Percentiles rank a stretch among this genome's conserved stretches.
These are phyloP conservation scores for Citrullus mucosospermus DNA, from an alignment of 306 rosid genomes.

Conservation along the genomic window DNA sequence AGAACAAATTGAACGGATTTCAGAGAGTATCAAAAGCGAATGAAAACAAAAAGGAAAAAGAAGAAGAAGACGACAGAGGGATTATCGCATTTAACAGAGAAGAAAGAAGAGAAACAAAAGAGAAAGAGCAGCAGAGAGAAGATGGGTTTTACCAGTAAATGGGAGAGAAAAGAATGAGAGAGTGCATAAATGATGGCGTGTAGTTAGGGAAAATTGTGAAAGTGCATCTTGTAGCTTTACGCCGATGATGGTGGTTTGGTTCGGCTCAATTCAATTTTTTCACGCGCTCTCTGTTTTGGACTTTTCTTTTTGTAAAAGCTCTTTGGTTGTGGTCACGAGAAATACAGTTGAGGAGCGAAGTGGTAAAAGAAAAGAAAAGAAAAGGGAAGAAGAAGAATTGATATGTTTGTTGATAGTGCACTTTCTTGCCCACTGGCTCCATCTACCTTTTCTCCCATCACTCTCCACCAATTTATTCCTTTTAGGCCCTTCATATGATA, in stretches of 20 bases:
- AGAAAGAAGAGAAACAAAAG: background rate
- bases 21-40: background rate
- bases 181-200: slow-evolving; percentile 33
- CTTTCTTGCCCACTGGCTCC: background rate
- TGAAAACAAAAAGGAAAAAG: background rate
- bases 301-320: background rate
- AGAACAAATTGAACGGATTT: background rate
- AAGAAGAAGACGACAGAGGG: background rate
- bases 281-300: slow-evolving; percentile 4
- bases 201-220: slow-evolving; percentile 20
- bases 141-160: slow-evolving; percentile 7
- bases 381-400: background rate
- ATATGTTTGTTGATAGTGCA: background rate
- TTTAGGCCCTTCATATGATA: background rate
- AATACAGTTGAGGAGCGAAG: background rate
- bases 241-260: background rate
- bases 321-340: background rate
- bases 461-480: background rate
- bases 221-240: background rate
- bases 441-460: background rate
- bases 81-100: slow-evolving; percentile 7
- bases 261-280: background rate
- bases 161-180: background rate
- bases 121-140: background rate
- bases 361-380: background rate